Base-by-base conservation (phyloP, 306 rosid species). In the Rubus parviflorus region DNA sequence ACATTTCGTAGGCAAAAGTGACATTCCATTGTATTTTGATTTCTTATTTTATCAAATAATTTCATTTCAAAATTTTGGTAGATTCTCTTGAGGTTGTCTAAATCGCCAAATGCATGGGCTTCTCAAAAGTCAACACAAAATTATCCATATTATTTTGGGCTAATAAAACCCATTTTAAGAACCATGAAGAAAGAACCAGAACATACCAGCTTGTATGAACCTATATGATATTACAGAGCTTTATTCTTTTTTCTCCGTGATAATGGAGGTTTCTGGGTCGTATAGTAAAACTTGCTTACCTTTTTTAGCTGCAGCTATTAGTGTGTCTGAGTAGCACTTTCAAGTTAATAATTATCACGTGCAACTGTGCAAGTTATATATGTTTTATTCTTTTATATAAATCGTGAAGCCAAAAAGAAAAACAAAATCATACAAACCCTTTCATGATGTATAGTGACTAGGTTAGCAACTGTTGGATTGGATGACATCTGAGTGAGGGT, bases 401-500 rank as follows among this genome's bases (percentile, higher is more conserved):
- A 38, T 35, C 20, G 20, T 53, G 75, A 52, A n/a, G 17, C 64
- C 23, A 12, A 41, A 54, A 56, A 8, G 53, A 22, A 41, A 73
- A 41, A 23, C 35, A 46, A 69, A 43, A 46, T 62, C 43, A 62
- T 62, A 62, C 12, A 35, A 13, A 35, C 43, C 68, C 20, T 35
- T 62, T 62, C 43, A 5, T 62, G 14, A 38, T 14, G 68, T 15
- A 14, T 15, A 6, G 42, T 30, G 42, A 61, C 43, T 14, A 12
- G 41, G 67, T 5, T 61, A 35, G 53, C 17, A 57, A 73, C 56
- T 8, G 48, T 58, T 42, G 68, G 35, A 58, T 58, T 23, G 45
- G 57, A 74, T 58, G 68, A 74, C 68, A 58, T 74, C 57, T 58
- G 8, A 9, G 45, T 73, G 67, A 40, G 67, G 41, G 66, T 15